These are phyloP conservation scores for Haplosporangium sp. DNA, from an alignment of 371 early-diverging fungal species.

Conservation along the genomic window DNA sequence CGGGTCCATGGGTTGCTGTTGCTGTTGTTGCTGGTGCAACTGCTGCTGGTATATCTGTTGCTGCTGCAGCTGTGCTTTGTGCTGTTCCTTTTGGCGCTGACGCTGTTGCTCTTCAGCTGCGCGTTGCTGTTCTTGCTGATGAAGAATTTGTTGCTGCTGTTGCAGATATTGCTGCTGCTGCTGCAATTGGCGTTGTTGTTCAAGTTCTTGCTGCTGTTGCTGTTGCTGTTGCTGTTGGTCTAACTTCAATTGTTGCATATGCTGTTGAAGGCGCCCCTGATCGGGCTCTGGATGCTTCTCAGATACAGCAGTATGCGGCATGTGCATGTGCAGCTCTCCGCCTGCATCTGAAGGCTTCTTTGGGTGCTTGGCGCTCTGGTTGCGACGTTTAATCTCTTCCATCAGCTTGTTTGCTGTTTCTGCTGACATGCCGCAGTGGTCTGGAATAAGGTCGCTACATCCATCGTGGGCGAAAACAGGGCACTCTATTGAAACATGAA, in stretches of 20 bases:
- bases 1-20: background rate
- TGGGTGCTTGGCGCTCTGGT: constrained; percentile 27
- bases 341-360: constrained; percentile 16
- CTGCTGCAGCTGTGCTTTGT: constrained; percentile 23
- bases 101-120: constrained; percentile 17
- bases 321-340: constrained; percentile 9
- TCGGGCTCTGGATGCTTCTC: constrained; percentile 1
- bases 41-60: constrained; percentile 44
- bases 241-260: constrained; percentile 56
- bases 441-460: constrained; percentile 86
- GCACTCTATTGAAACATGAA: constrained; percentile 68
- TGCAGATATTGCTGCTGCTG: constrained; percentile 26
- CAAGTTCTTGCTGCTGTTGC: constrained; percentile 15
- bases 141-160: constrained; percentile 12
- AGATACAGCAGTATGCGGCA: background rate
- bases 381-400: constrained; percentile 62
- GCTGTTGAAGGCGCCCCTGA: constrained; percentile 27
- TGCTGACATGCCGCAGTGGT: constrained; percentile 89
- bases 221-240: constrained; percentile 51
- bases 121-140: constrained; percentile 6
- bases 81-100: constrained; percentile 15
- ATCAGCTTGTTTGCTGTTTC: constrained; percentile 84
- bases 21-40: constrained; percentile 30
- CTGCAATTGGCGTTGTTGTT: constrained; percentile 29
- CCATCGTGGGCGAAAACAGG: constrained; percentile 77